Evolutionary conservation across 169 alveolate genomes (phyloP), one percentile per base, ranked within the genome.

Genomic region (Cyclospora cayetanensis): DNA sequence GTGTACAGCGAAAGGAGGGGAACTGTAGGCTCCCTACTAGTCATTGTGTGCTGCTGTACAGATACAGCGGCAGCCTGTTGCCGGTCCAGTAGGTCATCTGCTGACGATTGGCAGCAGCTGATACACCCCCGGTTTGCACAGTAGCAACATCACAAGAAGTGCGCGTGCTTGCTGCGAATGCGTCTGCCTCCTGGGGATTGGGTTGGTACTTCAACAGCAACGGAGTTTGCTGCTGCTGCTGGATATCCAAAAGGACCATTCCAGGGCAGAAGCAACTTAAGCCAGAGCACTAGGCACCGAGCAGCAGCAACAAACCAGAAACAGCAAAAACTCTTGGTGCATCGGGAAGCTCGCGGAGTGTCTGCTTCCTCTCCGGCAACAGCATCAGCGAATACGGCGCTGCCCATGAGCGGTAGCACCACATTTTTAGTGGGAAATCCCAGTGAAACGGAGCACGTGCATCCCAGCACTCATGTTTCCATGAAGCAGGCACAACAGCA

Each of bases 141-240:
- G 68, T 31, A 55, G 68, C 25, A 55, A 22, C 25, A 31, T 31
- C 25, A 11, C 68, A 4, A 31, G 35, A 55, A 31, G 35, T 22
- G 68, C 68, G 2, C 42, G 11, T 65, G 37, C 4, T 7, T 2
- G 42, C 4, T 65, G 2, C 76, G 20, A 2, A 65, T 65, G 76
- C n/a, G 76, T 2, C 31, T 25, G 2, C 37, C 76, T 25, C 76
- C 76, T 25, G 31, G 39, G 4, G 39, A 15, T 65, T 35, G 39
- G n/a, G 76, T 41, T n/a, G n/a, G n/a, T 65, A 41, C 31, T 27
- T 22, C n/a, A 18, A 41, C 76, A 65, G 76, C 76, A 65, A 31
- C 76, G 11, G 39, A 25, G 31, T 41, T 35, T 65, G 76, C 76
- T 65, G 76, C 76, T 65, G 76, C 76, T 65, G 76, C 76, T 65